Base-by-base conservation (phyloP, 1,284 basidiomycete genomes). In the Apiotrichum sp. region DNA sequence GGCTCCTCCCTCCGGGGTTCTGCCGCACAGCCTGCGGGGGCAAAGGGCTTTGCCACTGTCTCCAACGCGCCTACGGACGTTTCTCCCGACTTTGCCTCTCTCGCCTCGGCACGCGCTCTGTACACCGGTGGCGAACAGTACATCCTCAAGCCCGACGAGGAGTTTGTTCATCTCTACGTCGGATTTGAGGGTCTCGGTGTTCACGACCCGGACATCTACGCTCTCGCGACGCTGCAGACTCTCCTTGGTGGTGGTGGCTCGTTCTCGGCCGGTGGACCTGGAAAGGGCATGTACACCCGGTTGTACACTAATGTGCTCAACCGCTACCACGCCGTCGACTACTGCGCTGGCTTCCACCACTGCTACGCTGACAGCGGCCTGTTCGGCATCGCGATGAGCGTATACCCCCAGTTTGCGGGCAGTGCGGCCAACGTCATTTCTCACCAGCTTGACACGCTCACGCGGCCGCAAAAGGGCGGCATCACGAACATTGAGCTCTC, bases 211-310 rank as follows among this genome's bases (percentile, higher is more conserved):
- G 95, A 98, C 76, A 89, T 98, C 49, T 98, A 95, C 73, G 83
- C 91, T 5, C 82, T 97, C 11, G 95, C 96, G 32, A 93, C 90
- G 0, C 87, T 98, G 77, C 95, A 98, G 75, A 88, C 95, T 44
- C 82, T 98, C 36, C 84, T 98, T 10, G 95, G 95, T 38, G 95
- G 95, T 3, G 95, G 95, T 8, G 93, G 93, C 34, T 88, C 85
- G 72, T 49, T 56, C 53, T 52, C 47, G 34, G 16, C 68, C 83
- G 88, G 92, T 63, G 95, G 95, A 3, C 95, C 95, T 2, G 95
- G 95, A 44, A 98, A 98, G 79, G 96, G 95, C 67, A 98, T 98
- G 93, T 98, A 97, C 80, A 93, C 91, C 40, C 87, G 95, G 16
- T 78, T 98, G 52, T 98, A 98, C 80, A 95, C 92, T n/a, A 87